A percentile compares a stretch with the other conserved stretches of the same genome.
phyloP scores from a whole-genome alignment of 345 rosid genomes.

The Corchorus olitorius region DNA sequence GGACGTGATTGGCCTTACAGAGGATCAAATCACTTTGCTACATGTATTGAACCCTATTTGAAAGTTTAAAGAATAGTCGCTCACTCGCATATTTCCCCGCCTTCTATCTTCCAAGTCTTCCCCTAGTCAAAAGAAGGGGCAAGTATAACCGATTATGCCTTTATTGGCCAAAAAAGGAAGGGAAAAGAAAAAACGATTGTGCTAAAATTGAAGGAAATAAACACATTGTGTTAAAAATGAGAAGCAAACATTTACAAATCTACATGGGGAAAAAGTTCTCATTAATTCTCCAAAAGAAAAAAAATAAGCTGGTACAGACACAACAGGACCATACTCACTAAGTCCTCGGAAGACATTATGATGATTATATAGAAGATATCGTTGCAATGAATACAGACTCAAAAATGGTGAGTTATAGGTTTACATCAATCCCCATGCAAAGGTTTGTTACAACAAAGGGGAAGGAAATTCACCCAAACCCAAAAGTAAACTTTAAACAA shows the following conservation, averaged over 20 bases:
- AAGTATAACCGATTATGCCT: no score
- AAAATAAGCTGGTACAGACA: not conserved
- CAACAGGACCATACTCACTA: not conserved
- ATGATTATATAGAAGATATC: conserved; percentile 3
- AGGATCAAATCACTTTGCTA: not conserved
- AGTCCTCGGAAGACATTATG: not conserved
- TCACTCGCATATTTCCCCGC: no score
- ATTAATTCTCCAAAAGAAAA: not conserved
- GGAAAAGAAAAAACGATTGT: no score
- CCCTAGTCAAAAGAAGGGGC: no score
- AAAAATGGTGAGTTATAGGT: not conserved
- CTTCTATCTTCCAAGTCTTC: no score
- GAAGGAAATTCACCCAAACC: not conserved
- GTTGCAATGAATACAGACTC: not conserved
- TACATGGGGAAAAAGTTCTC: no score
- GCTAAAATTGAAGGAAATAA: no score
- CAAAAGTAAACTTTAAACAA: not conserved
- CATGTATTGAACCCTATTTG: no score
- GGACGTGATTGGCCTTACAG: not conserved
- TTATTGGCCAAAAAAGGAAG: no score
- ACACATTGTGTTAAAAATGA: no score
- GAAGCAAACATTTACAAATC: no score
- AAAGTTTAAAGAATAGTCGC: no score
- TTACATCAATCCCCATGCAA: not conserved
- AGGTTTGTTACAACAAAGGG: conserved; percentile 12